Evolutionary conservation across 352 stramenopile species (phyloP).

Genomic region (Blastocystis sp.): DNA sequence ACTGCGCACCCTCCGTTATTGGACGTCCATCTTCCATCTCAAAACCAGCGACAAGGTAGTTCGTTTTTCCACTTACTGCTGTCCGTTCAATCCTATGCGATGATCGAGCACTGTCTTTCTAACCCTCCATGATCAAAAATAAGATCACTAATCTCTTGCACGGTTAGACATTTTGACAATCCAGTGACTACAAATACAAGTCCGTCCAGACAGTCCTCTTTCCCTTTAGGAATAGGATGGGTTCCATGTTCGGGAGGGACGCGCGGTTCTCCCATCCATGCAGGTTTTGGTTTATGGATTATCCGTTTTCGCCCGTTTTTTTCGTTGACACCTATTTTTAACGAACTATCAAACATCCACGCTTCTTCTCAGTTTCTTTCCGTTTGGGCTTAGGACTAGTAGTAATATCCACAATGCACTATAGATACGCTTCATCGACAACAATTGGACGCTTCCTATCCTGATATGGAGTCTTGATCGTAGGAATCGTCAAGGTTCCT

Average conservation of each 20-base stretch:
- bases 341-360: not conserved
- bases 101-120: not conserved
- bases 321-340: not conserved
- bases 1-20: constrained; percentile 44
- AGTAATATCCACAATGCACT: not conserved
- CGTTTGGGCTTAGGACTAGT: constrained; percentile 3
- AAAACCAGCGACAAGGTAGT: constrained; percentile 53
- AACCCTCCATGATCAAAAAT: constrained; percentile 60
- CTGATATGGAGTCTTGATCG: constrained; percentile 4
- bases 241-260: constrained; percentile 47
- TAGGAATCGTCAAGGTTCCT: not conserved
- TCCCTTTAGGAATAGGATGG: constrained; percentile 25
- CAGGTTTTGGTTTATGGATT: constrained; percentile 37
- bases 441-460: constrained; percentile 43
- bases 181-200: constrained; percentile 44
- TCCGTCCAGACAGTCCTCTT: constrained; percentile 23
- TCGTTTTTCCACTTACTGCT: constrained; percentile 48
- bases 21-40: constrained; percentile 55
- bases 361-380: not conserved
- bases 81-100: constrained; percentile 25
- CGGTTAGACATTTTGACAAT: constrained; percentile 1
- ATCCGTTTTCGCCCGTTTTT: constrained; percentile 4
- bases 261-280: not conserved
- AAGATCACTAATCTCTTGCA: constrained; percentile 54
- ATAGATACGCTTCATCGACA: constrained; percentile 10